Conservation (phyloP, 805 yeast species). For the Cyberlindnera samutprakarnensis region DNA sequence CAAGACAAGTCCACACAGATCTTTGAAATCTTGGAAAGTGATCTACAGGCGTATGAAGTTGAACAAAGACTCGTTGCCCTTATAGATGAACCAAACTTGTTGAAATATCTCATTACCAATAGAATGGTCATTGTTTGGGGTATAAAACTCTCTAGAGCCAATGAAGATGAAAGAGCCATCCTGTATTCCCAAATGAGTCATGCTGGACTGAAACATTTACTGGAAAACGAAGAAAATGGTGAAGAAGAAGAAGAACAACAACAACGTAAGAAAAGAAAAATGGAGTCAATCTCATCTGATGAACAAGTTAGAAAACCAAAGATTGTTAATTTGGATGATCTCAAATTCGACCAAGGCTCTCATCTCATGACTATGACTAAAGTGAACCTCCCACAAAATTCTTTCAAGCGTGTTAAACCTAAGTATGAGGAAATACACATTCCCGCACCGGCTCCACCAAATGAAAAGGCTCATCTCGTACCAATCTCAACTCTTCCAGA, state of each 20-base stretch:
- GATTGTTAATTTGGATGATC: slow-evolving; percentile 53
- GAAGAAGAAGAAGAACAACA: slow-evolving; percentile 10
- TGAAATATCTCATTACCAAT: slow-evolving; percentile 42
- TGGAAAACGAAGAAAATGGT: slow-evolving; percentile 21
- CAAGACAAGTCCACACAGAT: slow-evolving; percentile 35
- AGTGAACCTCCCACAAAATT: slow-evolving; percentile 74
- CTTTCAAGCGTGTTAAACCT: slow-evolving; percentile 66
- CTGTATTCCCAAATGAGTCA: slow-evolving; percentile 38
- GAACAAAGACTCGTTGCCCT: slow-evolving; percentile 48
- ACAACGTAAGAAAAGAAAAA: slow-evolving; percentile 21
- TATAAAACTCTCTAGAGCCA: slow-evolving; percentile 33
- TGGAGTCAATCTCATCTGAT: slow-evolving; percentile 4
- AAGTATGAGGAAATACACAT: slow-evolving; percentile 83
- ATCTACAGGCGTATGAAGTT: slow-evolving; percentile 32
- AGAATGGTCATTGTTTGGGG: slow-evolving; percentile 48
- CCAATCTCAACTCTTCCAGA: slow-evolving; percentile 58
- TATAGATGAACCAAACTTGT: slow-evolving; percentile 46
- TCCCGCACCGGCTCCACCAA: slow-evolving; percentile 70
- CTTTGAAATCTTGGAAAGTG: slow-evolving; percentile 30
- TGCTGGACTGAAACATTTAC: slow-evolving; percentile 32
- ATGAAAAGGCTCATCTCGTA: slow-evolving; percentile 36
- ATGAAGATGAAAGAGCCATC: slow-evolving; percentile 27
- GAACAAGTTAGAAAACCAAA: slow-evolving; percentile 33
- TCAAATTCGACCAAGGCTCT: slow-evolving; percentile 66
- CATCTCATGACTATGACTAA: slow-evolving; percentile 59